phyloP scores from a whole-genome alignment of 306 rosid genomes.

The Comarum palustre region DNA sequence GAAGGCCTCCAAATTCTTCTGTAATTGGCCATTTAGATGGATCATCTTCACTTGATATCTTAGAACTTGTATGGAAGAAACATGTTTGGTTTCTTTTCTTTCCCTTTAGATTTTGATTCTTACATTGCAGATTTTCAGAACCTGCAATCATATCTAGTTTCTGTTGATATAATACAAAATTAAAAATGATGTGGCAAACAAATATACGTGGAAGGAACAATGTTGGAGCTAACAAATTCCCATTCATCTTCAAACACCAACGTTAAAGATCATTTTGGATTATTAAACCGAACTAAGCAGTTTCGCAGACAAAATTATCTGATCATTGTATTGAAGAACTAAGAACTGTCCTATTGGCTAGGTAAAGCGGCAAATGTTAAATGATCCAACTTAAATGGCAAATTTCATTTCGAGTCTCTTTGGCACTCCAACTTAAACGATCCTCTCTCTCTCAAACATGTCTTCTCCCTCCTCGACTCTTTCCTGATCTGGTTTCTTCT shows the following conservation, averaged over 20 bases:
- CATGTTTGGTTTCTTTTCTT: neutral
- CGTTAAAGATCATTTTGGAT: neutral
- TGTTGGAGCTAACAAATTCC: neutral
- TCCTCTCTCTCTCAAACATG: slow-evolving; percentile 11
- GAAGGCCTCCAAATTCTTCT: slow-evolving; percentile 37
- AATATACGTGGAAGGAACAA: neutral
- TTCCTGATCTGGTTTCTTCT: slow-evolving; percentile 23
- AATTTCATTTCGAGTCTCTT: neutral
- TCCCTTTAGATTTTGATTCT: neutral
- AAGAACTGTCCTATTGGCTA: neutral
- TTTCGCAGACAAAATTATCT: too few species aligned
- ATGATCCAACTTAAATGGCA: too few species aligned
- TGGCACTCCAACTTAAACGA: neutral
- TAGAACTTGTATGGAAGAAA: slow-evolving; percentile 9
- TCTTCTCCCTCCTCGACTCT: slow-evolving; percentile 7
- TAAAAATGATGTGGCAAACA: neutral
- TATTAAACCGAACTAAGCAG: too few species aligned
- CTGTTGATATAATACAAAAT: neutral
- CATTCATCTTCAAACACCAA: neutral
- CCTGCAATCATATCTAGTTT: neutral
- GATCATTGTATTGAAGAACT: too few species aligned
- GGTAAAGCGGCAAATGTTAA: neutral
- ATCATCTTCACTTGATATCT: neutral
- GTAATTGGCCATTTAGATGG: slow-evolving; percentile 21
- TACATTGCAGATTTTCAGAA: slow-evolving; percentile 1